phyloP scores from a whole-genome alignment of 2,329 filamentous ascomycete species.

The Neurospora sp. region DNA sequence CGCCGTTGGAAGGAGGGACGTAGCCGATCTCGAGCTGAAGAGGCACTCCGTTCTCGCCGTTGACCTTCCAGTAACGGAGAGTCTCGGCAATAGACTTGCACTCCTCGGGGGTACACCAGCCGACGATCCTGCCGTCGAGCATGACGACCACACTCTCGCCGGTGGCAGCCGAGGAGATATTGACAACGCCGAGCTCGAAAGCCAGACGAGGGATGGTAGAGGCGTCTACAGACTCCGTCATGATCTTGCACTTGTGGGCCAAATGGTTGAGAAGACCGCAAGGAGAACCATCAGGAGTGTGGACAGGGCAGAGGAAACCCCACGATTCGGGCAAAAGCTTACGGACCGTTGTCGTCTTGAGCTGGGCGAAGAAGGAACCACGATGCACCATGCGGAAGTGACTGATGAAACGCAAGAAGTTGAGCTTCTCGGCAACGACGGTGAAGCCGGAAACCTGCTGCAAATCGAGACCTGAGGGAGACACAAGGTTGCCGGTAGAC shows the following conservation, averaged over 20 bases:
- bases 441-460: constrained; percentile 94
- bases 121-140: constrained; percentile 80
- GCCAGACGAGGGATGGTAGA: constrained; percentile 65
- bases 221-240: constrained; percentile 64
- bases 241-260: constrained; percentile 86
- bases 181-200: constrained; percentile 68
- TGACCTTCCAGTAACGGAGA: constrained; percentile 89
- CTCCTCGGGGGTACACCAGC: constrained; percentile 80
- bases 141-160: constrained; percentile 82
- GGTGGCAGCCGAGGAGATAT: constrained; percentile 65
- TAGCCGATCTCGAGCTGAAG: constrained; percentile 83
- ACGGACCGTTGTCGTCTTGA: constrained; percentile 94
- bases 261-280: constrained; percentile 93
- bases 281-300: constrained; percentile 91
- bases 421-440: constrained; percentile 96
- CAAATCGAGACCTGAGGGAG: constrained; percentile 82
- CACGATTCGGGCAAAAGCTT: constrained; percentile 94
- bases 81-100: constrained; percentile 75
- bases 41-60: constrained; percentile 71
- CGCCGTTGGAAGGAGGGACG: constrained; percentile 75
- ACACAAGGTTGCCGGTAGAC: constrained; percentile 87
- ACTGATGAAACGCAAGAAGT: constrained; percentile 96
- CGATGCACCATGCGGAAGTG: constrained; percentile 99
- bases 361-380: constrained; percentile 95
- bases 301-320: constrained; percentile 95